Base-by-base conservation (phyloP, 1,139 yeast species). In the Blastobotrys serpentis region DNA sequence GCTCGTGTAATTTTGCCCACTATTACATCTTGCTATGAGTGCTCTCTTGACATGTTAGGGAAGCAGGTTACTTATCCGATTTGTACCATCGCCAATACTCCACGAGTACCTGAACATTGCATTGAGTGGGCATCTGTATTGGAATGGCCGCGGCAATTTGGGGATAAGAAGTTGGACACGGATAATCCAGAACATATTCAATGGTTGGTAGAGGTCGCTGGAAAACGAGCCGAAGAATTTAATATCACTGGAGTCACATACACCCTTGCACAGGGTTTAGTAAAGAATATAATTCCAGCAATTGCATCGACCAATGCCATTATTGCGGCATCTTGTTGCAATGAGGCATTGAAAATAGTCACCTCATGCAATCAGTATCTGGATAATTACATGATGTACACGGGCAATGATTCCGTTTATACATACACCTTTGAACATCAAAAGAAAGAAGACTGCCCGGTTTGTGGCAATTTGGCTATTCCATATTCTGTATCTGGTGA, bases 231-330 rank as follows among this genome's bases (percentile, higher is more conserved):
- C 0, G 45, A 64, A 1, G 67, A 74, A 52, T 88, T 82, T 62
- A 75, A 77, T 3, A 92, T 92, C 43, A 50, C 62, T 1, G 92
- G 94, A 0, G 87, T 92, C 13, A 84, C 94, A 0, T 76, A 78
- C 53, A 71, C 76, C 46, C 73, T 86, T 47, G 83, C 95, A 0
- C 75, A 87, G 49, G 98, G 98, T 0, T 95, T 92, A 42, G 89
- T 89, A 44, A 92, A 92, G 66, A 85, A 85, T 60, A 89, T 92
- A 54, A 85, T 92, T 19, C 98, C 98, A 0, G 92, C 97, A 1
- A 86, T 90, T 49, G 96, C 97, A 0, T 84, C 96, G 1, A 90
- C 98, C 0, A 92, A 92, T 65, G 96, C 98, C 2, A 77, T 92
- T 30, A 80, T 92, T 39, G 96, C 98, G 2, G 96, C 96, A 0